phyloP scores from a whole-genome alignment of 768 basidiomycete species.

The Auricularia cornea region DNA sequence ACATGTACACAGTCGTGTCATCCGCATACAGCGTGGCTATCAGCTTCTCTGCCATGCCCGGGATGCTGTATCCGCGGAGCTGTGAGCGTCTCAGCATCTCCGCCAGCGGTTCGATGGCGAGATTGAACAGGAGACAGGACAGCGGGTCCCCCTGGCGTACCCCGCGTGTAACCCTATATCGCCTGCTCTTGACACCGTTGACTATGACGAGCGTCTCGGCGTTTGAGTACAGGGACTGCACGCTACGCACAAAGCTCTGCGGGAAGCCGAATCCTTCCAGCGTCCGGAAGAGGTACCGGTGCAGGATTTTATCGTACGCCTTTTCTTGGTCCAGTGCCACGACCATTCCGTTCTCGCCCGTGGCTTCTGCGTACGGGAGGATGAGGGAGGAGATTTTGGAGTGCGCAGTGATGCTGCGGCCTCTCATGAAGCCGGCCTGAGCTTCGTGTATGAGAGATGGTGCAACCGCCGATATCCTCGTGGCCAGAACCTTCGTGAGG shows the following conservation, averaged over 20 bases:
- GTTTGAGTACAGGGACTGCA: slow-evolving; percentile 12
- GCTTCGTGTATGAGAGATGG: slow-evolving; percentile 3
- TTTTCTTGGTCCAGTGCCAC: slow-evolving; percentile 13
- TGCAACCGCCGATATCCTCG: slow-evolving; percentile 1
- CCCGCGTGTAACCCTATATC: slow-evolving; percentile 10
- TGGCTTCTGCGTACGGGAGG: slow-evolving; percentile 9
- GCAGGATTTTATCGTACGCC: slow-evolving; percentile 14
- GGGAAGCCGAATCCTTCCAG: slow-evolving; percentile 10
- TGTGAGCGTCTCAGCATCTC: background rate
- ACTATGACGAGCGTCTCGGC: slow-evolving; percentile 12
- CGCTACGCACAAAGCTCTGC: slow-evolving; percentile 10
- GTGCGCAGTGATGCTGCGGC: slow-evolving; percentile 12
- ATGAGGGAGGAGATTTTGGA: slow-evolving; percentile 7
- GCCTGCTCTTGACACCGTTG: slow-evolving; percentile 2
- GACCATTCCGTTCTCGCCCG: slow-evolving; percentile 10
- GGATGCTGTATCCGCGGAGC: background rate
- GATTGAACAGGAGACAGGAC: slow-evolving; percentile 15
- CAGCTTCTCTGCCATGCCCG: slow-evolving; percentile 9
- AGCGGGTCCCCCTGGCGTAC: slow-evolving; percentile 17
- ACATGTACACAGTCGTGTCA: slow-evolving; percentile 32
- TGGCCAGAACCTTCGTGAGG: slow-evolving; percentile 8
- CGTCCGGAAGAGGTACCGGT: slow-evolving; percentile 11
- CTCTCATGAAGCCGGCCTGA: slow-evolving; percentile 16
- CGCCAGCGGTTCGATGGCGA: slow-evolving; percentile 16
- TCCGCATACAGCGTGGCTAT: slow-evolving; percentile 33